A percentile compares a stretch with the other conserved stretches of the same genome.
These are phyloP conservation scores for Trichoderma sp. DNA, from an alignment of 2,329 filamentous ascomycete genomes.

Conservation along the genomic window DNA sequence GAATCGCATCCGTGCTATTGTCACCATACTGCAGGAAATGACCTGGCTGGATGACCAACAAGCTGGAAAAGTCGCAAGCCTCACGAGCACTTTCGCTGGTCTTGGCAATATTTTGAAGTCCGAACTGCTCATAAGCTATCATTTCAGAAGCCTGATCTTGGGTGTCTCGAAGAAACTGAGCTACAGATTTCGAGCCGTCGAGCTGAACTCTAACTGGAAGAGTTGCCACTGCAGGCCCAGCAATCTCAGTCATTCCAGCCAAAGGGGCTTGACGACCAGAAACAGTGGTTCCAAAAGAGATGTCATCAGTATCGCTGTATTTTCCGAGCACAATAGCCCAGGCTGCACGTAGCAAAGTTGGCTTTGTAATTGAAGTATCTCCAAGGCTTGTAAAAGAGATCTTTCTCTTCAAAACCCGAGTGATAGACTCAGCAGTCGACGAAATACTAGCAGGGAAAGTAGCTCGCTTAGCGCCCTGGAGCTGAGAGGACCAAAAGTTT, in stretches of 20 bases:
- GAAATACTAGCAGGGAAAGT: neutral
- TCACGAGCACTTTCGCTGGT: slow-evolving; percentile 1
- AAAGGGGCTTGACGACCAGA: slow-evolving; percentile 24
- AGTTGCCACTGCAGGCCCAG: slow-evolving; percentile 22
- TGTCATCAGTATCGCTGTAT: slow-evolving; percentile 13
- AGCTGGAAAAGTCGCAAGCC: slow-evolving; percentile 18
- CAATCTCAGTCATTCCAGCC: slow-evolving; percentile 3
- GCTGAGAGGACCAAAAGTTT: slow-evolving; percentile 30
- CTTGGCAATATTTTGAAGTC: slow-evolving; percentile 11
- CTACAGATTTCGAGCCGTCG: neutral
- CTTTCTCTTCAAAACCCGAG: slow-evolving; percentile 24
- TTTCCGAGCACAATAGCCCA: slow-evolving; percentile 16
- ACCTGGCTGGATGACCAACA: slow-evolving; percentile 9
- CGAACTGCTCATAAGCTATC: slow-evolving; percentile 19
- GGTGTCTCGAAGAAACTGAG: slow-evolving; percentile 1
- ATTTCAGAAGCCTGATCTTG: slow-evolving; percentile 15
- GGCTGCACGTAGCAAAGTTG: slow-evolving; percentile 17
- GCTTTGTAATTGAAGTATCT: slow-evolving; percentile 2
- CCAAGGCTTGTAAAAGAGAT: slow-evolving; percentile 27
- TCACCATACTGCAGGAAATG: neutral
- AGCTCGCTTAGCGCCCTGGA: slow-evolving; percentile 23
- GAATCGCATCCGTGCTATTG: neutral
- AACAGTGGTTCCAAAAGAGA: slow-evolving; percentile 24
- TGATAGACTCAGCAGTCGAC: neutral
- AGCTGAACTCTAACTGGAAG: slow-evolving; percentile 19